Conservation (phyloP, 2,329 filamentous ascomycete species). For the Paracoccidioides brasiliensis region DNA sequence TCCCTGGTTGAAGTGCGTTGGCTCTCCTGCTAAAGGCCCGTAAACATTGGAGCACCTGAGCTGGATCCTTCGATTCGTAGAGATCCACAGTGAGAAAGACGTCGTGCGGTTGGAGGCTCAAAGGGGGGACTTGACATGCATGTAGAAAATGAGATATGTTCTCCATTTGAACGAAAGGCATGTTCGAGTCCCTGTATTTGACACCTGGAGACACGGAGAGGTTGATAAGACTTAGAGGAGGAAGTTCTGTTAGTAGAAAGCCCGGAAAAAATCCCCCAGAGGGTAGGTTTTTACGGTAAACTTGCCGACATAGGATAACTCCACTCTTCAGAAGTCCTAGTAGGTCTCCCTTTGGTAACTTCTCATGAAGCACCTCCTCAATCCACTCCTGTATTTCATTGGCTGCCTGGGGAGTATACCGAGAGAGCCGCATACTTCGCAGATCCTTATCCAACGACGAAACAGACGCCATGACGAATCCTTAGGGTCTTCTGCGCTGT, state of each 20-base stretch:
- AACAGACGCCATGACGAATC: slow-evolving; percentile 67
- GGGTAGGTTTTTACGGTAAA: neutral
- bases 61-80: slow-evolving; percentile 88
- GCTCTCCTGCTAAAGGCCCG: slow-evolving; percentile 83
- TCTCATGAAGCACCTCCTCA: slow-evolving; percentile 63
- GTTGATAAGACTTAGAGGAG: slow-evolving; percentile 58
- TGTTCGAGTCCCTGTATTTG: slow-evolving; percentile 79
- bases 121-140: slow-evolving; percentile 70
- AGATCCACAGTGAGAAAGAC: slow-evolving; percentile 94
- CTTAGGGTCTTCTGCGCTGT: neutral
- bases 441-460: slow-evolving; percentile 89
- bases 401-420: slow-evolving; percentile 83
- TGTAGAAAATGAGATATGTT: slow-evolving; percentile 94
- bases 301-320: slow-evolving; percentile 80
- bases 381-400: slow-evolving; percentile 80
- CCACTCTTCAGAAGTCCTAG: slow-evolving; percentile 83
- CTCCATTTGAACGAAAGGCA: slow-evolving; percentile 99
- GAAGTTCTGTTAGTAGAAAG: slow-evolving; percentile 15
- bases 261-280: slow-evolving; percentile 7
- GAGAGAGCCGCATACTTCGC: slow-evolving; percentile 79
- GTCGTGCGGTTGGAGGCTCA: slow-evolving; percentile 85
- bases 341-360: slow-evolving; percentile 59
- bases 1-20: slow-evolving; percentile 56
- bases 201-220: slow-evolving; percentile 62
- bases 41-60: slow-evolving; percentile 88